Conservation (phyloP, 495 filamentous ascomycete species). For the Penicillium pancosmium region DNA sequence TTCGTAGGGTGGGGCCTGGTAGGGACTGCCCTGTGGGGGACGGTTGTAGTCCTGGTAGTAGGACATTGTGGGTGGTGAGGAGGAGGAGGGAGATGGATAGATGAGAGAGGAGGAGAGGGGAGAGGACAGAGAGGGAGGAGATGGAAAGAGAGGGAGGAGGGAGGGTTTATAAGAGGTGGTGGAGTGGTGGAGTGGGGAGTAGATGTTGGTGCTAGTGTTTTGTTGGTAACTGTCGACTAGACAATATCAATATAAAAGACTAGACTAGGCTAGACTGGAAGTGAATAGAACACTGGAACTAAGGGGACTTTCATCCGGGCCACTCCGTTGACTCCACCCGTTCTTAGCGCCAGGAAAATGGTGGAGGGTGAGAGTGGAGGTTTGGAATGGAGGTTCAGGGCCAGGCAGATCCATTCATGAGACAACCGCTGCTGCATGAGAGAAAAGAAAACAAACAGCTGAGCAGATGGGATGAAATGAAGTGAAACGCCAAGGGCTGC, state of each 20-base stretch:
- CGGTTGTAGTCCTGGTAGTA: conserved; percentile 36
- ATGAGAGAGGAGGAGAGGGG: background rate
- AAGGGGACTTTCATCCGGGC: background rate
- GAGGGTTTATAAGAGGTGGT: conserved; percentile 1
- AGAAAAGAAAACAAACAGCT: background rate
- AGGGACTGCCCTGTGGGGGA: conserved; percentile 20
- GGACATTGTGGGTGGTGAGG: conserved; percentile 25
- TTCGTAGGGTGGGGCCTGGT: background rate
- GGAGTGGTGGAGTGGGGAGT: background rate
- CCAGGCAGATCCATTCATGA: conserved; percentile 4
- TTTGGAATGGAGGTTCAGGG: too few species aligned
- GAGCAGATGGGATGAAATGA: background rate
- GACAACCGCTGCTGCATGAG: background rate
- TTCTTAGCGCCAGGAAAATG: background rate
- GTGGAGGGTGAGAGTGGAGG: too few species aligned
- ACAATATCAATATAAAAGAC: conserved; percentile 1
- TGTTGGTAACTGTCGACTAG: background rate
- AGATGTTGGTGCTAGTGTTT: background rate
- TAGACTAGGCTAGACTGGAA: background rate
- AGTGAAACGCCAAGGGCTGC: background rate
- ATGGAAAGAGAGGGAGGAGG: background rate
- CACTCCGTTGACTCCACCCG: conserved; percentile 3
- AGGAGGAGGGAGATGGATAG: conserved; percentile 10
- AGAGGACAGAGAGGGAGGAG: conserved; percentile 5
- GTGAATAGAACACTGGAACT: background rate